Base-by-base conservation (phyloP, 352 stramenopile genomes). In the Phytopythium helicoides region DNA sequence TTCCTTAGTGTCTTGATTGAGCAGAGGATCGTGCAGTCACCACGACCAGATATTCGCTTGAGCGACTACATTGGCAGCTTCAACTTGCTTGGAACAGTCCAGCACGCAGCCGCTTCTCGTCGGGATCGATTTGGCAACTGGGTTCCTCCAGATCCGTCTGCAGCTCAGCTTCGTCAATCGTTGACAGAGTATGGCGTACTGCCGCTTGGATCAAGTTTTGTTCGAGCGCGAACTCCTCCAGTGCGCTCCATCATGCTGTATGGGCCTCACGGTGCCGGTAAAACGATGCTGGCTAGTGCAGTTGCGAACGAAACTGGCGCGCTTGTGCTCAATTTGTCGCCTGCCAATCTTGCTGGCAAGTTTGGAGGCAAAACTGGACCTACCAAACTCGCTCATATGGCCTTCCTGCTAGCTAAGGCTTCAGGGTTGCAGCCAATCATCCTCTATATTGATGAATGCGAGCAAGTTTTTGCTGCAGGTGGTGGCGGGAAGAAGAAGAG, bases 301-400 rank as follows among this genome's bases (percentile, higher is more conserved):
- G 73, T 98, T 18, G 96, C 96, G 8, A 96, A 89, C 52, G 91
- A 98, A 67, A 88, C 80, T 0, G 79, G 89, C 49, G 96, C 95
- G 2, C 81, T 97, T 0, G 96, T 99, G 67, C 74, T 99, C 26
- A 97, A 98, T 60, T 66, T 99, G 14, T 95, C 94, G 47, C 75
- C 96, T 23, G 88, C 60, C 36, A 96, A 96, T 47, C 83, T 99
- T 44, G 84, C 91, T 56, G 87, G 91, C 59, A 98, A 98, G 66
- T 99, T 95, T 59, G 50, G 66, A 14, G 94, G 81, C 26, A 98
- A 97, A 48, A 92, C 76, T 6, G 92, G 88, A 0, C 81, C 91
- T 0, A 97, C 88, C 1, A 97, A 97, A 58, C 74, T 97, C 25
- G 69, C 98, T 26, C 94, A 98, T 69, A 97, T 98, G 88, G 83